phyloP scores from a whole-genome alignment of 352 stramenopile species.

The Blastocystis sp. region DNA sequence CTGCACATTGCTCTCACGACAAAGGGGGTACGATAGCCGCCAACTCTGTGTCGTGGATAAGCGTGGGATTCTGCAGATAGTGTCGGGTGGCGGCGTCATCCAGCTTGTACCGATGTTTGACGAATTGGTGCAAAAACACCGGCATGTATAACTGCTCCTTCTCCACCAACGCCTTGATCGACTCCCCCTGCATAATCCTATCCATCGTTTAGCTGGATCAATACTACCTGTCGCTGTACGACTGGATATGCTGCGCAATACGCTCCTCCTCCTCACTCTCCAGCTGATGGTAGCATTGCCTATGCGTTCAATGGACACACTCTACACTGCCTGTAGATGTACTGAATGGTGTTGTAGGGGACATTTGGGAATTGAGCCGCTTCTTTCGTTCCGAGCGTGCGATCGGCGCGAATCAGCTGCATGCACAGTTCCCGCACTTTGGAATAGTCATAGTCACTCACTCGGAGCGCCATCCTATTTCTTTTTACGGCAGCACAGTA shows the following conservation, averaged over 20 bases:
- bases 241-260: background rate
- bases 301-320: background rate
- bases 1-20: background rate
- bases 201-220: background rate
- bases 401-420: slow-evolving; percentile 8
- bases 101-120: slow-evolving; percentile 7
- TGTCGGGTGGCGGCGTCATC: background rate
- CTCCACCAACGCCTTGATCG: background rate
- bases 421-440: slow-evolving; percentile 5
- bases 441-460: slow-evolving; percentile 6
- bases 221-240: background rate
- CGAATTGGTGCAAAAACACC: background rate
- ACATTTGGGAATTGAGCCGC: slow-evolving; percentile 36
- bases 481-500: background rate
- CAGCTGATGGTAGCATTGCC: slow-evolving; percentile 27
- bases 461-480: slow-evolving; percentile 11
- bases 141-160: background rate
- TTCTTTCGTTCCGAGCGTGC: slow-evolving; percentile 4
- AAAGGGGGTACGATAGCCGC: background rate
- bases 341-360: slow-evolving; percentile 58
- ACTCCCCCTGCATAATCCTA: background rate
- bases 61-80: slow-evolving; percentile 30
- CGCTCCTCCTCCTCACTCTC: slow-evolving; percentile 6
- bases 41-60: background rate
- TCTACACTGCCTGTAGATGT: slow-evolving; percentile 37